These are phyloP conservation scores for Vinca major DNA, from an alignment of 305 asterid species.

Conservation along the genomic window DNA sequence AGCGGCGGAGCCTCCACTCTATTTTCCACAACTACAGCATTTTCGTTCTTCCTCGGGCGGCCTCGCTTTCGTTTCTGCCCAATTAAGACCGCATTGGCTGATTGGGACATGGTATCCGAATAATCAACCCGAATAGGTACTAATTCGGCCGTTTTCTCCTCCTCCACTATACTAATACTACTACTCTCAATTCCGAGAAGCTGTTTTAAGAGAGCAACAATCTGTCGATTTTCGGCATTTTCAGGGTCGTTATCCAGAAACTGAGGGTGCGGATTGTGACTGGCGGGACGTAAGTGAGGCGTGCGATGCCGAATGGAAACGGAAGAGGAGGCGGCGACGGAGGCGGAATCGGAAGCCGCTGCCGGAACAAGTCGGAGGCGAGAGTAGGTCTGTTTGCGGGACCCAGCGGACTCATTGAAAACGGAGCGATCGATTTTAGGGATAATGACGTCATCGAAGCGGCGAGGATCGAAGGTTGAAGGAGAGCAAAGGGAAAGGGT, in stretches of 20 bases:
- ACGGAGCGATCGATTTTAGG: conserved; percentile 79
- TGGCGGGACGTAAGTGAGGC: conserved; percentile 49
- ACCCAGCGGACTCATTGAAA: conserved; percentile 85
- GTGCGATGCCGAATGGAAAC: conserved; percentile 50
- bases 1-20: conserved; percentile 7
- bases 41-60: conserved; percentile 27
- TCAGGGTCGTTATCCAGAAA: conserved; percentile 25
- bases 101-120: conserved; percentile 21
- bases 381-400: conserved; percentile 61
- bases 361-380: conserved; percentile 83
- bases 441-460: conserved; percentile 50
- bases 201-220: conserved; percentile 38
- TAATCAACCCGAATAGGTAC: conserved; percentile 47
- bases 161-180: conserved; percentile 1
- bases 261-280: conserved; percentile 22
- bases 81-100: conserved; percentile 2
- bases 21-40: conserved; percentile 8
- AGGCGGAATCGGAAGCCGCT: no score
- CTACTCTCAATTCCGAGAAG: conserved; percentile 35
- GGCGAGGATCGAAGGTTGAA: conserved; percentile 39
- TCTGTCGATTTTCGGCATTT: conserved; percentile 23
- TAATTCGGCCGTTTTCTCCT: conserved; percentile 20
- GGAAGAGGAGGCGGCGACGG: conserved; percentile 20
- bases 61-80: conserved; percentile 57
- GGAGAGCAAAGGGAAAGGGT: conserved; percentile 55